Conservation (phyloP, 768 basidiomycete species). For the Leucocoprinus sp. region DNA sequence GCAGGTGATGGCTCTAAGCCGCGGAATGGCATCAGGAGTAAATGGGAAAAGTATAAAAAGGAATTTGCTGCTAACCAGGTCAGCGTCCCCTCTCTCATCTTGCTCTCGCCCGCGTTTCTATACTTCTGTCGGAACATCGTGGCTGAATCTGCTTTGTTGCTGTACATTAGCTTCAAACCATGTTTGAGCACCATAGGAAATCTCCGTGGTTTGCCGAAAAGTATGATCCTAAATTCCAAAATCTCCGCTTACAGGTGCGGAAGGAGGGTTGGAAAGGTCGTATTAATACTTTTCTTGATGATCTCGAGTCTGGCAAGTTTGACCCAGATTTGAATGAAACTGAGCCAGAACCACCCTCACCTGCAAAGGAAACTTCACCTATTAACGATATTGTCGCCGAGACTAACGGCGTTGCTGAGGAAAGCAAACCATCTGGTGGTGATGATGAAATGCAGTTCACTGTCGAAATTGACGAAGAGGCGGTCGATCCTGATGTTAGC, state of each 20-base stretch:
- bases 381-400: constrained; percentile 32
- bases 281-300: constrained; percentile 62
- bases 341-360: constrained; percentile 42
- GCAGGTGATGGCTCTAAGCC: constrained; percentile 78
- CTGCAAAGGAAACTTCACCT: no score
- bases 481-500: constrained; percentile 47
- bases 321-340: constrained; percentile 68
- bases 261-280: constrained; percentile 81
- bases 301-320: constrained; percentile 79
- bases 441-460: constrained; percentile 76
- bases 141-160: constrained; percentile 26
- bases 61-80: constrained; percentile 85
- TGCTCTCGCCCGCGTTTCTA: constrained; percentile 15
- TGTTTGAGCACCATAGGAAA: constrained; percentile 92
- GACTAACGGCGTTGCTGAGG: constrained; percentile 38
- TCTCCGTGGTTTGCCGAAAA: constrained; percentile 98
- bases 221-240: constrained; percentile 77
- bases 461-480: constrained; percentile 66
- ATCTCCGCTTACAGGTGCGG: constrained; percentile 69
- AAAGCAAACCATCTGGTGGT: constrained; percentile 38
- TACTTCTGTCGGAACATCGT: constrained; percentile 12
- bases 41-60: constrained; percentile 94
- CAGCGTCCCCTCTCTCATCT: constrained; percentile 31
- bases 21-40: constrained; percentile 71
- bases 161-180: constrained; percentile 78